Evolutionary conservation across 352 stramenopile species (phyloP).

Genomic region (Peronospora farinosa): DNA sequence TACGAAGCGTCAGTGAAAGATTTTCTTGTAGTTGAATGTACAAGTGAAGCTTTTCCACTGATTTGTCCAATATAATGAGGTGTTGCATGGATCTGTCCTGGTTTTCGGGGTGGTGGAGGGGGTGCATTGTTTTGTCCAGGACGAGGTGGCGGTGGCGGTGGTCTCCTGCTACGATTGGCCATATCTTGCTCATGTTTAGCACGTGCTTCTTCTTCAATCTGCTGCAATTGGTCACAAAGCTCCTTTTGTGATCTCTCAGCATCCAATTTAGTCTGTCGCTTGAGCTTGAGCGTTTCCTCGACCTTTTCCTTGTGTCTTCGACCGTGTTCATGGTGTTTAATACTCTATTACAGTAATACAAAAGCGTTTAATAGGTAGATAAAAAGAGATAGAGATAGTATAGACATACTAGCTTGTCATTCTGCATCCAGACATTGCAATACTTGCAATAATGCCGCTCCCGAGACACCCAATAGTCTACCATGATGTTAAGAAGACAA

Average conservation of each 20-base stretch:
- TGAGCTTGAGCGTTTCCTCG: slow-evolving; percentile 61
- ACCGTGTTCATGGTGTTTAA: slow-evolving; percentile 79
- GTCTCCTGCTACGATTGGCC: slow-evolving; percentile 11
- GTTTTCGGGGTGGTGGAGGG: slow-evolving; percentile 12
- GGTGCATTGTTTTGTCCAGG: slow-evolving; percentile 9
- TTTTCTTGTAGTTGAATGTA: not conserved
- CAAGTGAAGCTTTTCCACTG: not conserved
- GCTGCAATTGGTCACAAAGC: slow-evolving; percentile 52
- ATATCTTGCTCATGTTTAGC: slow-evolving; percentile 58
- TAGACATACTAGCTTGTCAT: slow-evolving; percentile 55
- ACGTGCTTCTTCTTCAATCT: slow-evolving; percentile 66
- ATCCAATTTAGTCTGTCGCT: slow-evolving; percentile 65
- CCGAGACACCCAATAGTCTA: slow-evolving; percentile 58
- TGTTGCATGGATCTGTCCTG: not conserved
- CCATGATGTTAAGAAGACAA: slow-evolving; percentile 24
- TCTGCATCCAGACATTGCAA: slow-evolving; percentile 86
- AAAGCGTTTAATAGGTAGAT: not conserved
- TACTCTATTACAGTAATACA: slow-evolving; percentile 35
- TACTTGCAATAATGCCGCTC: slow-evolving; percentile 83
- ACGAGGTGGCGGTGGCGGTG: slow-evolving; percentile 33
- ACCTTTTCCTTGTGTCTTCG: slow-evolving; percentile 69
- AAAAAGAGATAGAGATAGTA: not conserved
- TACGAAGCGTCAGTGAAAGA: too few relatives aligned
- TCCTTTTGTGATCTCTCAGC: slow-evolving; percentile 49
- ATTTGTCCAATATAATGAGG: slow-evolving; percentile 3